A percentile compares a stretch with the other conserved stretches of the same genome.
These are phyloP conservation scores for Alliaria petiolata DNA, from an alignment of 345 rosid species.

Conservation along the genomic window DNA sequence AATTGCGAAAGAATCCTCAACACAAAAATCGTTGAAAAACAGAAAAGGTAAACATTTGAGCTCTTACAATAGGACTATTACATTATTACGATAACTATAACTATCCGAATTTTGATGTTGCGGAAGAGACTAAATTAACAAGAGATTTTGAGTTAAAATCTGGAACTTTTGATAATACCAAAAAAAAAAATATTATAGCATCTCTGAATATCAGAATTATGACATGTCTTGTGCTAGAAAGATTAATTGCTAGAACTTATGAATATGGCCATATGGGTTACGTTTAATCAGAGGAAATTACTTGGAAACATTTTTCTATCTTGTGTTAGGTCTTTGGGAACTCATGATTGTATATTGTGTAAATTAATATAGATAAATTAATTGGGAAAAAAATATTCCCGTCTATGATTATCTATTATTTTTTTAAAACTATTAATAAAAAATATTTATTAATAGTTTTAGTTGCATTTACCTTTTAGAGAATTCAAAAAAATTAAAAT, in stretches of 20 bases:
- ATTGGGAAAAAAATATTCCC: no score
- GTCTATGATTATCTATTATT: no score
- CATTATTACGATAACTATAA: background rate
- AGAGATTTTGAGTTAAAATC: background rate
- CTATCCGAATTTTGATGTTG: background rate
- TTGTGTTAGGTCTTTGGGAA: background rate
- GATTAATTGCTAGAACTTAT: background rate
- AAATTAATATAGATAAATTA: background rate
- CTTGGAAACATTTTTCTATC: background rate
- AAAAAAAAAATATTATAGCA: background rate
- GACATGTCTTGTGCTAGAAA: background rate
- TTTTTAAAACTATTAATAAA: no score
- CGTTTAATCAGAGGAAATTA: background rate
- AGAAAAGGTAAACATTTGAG: constrained; percentile 39
- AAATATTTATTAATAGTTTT: no score
- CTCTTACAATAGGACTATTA: constrained; percentile 37
- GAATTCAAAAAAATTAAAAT: no score
- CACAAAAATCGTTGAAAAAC: constrained; percentile 13
- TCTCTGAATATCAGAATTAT: background rate
- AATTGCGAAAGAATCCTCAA: background rate
- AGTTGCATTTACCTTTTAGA: no score
- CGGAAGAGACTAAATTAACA: background rate
- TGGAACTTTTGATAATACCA: background rate
- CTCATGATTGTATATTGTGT: no score
- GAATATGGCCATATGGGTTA: no score